Conservation (phyloP, 2,329 filamentous ascomycete genomes). For the Cladophialophora exuberans region DNA sequence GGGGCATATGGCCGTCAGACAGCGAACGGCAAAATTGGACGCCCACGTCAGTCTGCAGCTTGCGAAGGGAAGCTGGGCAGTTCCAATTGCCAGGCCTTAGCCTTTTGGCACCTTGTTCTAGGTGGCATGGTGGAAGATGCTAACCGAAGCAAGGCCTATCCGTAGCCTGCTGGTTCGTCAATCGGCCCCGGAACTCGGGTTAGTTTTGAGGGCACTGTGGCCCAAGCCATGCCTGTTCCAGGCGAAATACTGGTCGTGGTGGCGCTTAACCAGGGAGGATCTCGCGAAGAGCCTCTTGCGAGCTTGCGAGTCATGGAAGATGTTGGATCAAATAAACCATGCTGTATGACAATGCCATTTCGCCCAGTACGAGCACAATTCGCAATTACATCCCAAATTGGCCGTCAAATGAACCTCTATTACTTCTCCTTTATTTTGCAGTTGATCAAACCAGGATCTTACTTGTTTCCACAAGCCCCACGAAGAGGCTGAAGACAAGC, state of each 20-base stretch:
- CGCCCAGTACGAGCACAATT: neutral
- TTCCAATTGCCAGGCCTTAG: neutral
- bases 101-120: no score
- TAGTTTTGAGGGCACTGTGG: neutral
- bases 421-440: neutral
- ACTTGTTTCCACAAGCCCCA: no score
- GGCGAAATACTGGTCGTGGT: no score
- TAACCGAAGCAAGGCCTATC: neutral
- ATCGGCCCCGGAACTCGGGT: neutral
- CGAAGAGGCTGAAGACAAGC: conserved; percentile 9
- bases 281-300: neutral
- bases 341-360: no score
- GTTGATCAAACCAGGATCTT: no score
- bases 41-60: neutral
- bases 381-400: conserved; percentile 2
- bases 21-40: no score
- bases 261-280: neutral
- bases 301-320: neutral
- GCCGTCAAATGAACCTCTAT: no score
- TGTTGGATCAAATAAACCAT: no score
- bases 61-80: neutral
- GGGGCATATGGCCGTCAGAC: neutral
- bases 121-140: neutral
- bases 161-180: neutral
- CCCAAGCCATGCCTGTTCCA: no score